Base-by-base conservation (phyloP, 2,329 filamentous ascomycete species). In the Lasiodiplodia hormozganensis region DNA sequence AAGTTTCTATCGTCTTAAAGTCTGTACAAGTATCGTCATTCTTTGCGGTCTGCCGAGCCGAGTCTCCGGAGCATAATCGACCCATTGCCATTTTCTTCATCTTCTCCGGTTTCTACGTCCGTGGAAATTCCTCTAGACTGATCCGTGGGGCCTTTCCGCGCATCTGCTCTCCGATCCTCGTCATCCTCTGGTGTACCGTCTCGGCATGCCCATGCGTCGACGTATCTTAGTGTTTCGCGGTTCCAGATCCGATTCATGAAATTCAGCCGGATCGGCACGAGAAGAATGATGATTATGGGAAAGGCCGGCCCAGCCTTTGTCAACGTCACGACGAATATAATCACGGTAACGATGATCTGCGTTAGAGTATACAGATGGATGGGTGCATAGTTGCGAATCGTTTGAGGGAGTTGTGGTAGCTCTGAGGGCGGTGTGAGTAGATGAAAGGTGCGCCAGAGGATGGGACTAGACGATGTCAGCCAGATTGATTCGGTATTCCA, bases 221-320 rank as follows among this genome's bases (percentile, higher is more conserved):
- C 84, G 73, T 82, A 83, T 47, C 82, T 73, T 60, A 90, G 79
- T 8, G 86, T 87, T 71, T 89, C 87, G 54, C 83, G 81, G 21
- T 81, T 82, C 88, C 88, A 90, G 67, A 89, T 79, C 62, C 77
- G 82, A 69, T 86, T 88, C 87, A 90, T 90, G 14, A 89, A 66
- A 18, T 85, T 79, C 10, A 91, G 75, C 12, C 89, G 81, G n/a
- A 89, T 81, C 0, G 89, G 89, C 1, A 91, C 88, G n/a, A 90
- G 76, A 6, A 85, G 82, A 65, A 90, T 87, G 69, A 91, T 89
- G 31, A 90, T 83, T 8, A 91, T 78, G 0, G 89, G 88, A 71
- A 90, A 90, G 0, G 85, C 87, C 0, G 88, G 87, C 0, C 88
- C 88, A 0, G 85, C 88, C n/a, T 85, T 83, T 0, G 88, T 90